Base-by-base conservation (phyloP, 2,329 filamentous ascomycete genomes). In the Trichoderma cornu-damae region DNA sequence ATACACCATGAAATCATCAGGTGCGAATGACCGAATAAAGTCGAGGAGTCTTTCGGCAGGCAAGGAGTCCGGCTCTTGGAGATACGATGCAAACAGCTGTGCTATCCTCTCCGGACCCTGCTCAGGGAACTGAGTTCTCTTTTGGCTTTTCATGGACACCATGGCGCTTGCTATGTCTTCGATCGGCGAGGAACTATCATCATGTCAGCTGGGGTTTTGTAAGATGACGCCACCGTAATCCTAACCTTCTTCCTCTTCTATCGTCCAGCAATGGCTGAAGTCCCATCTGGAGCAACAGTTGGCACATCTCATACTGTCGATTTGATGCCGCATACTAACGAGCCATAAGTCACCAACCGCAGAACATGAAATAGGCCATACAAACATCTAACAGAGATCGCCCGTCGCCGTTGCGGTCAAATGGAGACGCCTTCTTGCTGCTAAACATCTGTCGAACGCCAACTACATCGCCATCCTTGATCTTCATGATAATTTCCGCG, bases 381-480 rank as follows among this genome's bases (percentile, higher is more conserved):
- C 62, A 28, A 16, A 68, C 66, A 35, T 63, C 52, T 26, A 67
- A 28, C 0, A 68, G 56, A 0, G 64, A 64, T 0, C 11, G 0
- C 0, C 66, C 66, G 1, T 14, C 0, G 0, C n/a, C 4, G n/a
- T 60, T 56, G 7, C 46, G 61, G n/a, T 68, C 66, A 14, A 65
- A 68, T 0, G 64, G 66, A 0, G 66, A 68, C 9, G 67, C 67
- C 22, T 62, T 5, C 2, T 59, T 60, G 0, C 9, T 20, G 1
- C 6, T 38, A 18, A 69, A 67, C 2, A 68, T 55, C 4, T 68
- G 44, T 1, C 62, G n/a, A 3, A 68, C 58, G 0, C 66, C 62
- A 7, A 2, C 5, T 2, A 12, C 53, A 1, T 69, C 66, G 1
- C 67, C 67, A 0, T 14, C 6, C 1, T 1, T 0, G 1, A 67